Evolutionary conservation across 1,139 yeast species (phyloP), one percentile per base, ranked within the genome.

Genomic region (Sugiyamaella sp.): DNA sequence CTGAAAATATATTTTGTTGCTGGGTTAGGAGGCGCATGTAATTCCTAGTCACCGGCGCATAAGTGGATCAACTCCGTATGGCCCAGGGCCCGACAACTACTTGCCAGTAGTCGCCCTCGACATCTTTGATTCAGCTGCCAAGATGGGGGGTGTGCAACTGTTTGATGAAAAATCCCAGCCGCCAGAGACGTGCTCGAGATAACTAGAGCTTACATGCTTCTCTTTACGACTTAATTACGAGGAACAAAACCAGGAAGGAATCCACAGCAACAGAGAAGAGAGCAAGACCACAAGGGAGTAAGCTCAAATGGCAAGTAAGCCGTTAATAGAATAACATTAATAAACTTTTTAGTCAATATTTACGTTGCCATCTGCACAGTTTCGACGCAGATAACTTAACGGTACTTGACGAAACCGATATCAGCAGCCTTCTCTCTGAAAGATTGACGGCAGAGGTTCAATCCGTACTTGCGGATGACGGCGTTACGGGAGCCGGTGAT

Each of bases 391-490:
- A 35, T 20, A 46, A 60, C 72, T 86, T 89, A 90, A 85, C 97
- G 93, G 93, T 81, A 88, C 85, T 95, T 95, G 93, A 84, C 79
- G 96, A 95, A 95, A 77, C 99, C 99, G 76, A 95, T 95, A 81
- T 93, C 98, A 78, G 83, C 78, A 73, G 99, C 99, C 83, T 85
- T 91, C 83, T 95, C 99, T 86, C 99, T 91, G 97, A 95, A 95
- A 82, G 97, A 93, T 85, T 95, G 99, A 88, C 99, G 96, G 83
- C 98, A 93, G 85, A 95, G 85, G 90, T 89, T 87, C 76, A 95
- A 84, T 76, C 96, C 99, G 95, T 95, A 95, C 86, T 95, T 95
- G 89, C 99, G 91, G 86, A 95, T 89, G 79, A 95, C 89, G 85
- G 99, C 99, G 73, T 90, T 80, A 93, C 93, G 97, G 80, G 97